phyloP scores from a whole-genome alignment of 805 yeast genomes.

The Sporopachydermia lactativora region DNA sequence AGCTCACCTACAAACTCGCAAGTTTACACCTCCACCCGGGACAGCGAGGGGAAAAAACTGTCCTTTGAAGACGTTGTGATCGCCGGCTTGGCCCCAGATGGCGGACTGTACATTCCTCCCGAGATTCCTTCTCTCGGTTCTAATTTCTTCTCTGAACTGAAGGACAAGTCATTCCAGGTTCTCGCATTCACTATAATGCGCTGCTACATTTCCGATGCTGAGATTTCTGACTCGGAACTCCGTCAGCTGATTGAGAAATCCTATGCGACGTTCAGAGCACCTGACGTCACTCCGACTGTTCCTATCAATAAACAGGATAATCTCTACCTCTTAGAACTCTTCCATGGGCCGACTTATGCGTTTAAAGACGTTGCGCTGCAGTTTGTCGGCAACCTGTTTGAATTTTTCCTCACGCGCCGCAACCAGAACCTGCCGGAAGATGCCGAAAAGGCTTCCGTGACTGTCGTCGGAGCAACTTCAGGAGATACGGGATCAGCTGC shows the following conservation, averaged over 20 bases:
- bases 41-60: slow-evolving; percentile 32
- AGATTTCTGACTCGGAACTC: slow-evolving; percentile 62
- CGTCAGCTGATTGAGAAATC: slow-evolving; percentile 49
- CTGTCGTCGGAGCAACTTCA: slow-evolving; percentile 98
- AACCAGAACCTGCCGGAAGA: slow-evolving; percentile 35
- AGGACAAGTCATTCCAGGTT: slow-evolving; percentile 62
- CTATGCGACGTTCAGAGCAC: slow-evolving; percentile 81
- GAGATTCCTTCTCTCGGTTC: slow-evolving; percentile 53
- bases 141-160: slow-evolving; percentile 53
- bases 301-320: slow-evolving; percentile 40
- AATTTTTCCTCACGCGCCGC: slow-evolving; percentile 70
- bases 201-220: slow-evolving; percentile 55
- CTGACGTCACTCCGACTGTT: slow-evolving; percentile 74
- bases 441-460: slow-evolving; percentile 55
- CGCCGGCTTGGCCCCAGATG: slow-evolving; percentile 91
- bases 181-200: slow-evolving; percentile 80
- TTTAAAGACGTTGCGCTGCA: slow-evolving; percentile 98
- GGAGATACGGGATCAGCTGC: slow-evolving; percentile 99
- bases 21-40: slow-evolving; percentile 72
- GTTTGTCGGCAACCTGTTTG: slow-evolving; percentile 94
- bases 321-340: slow-evolving; percentile 73
- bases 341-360: slow-evolving; percentile 99
- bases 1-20: slow-evolving; percentile 26
- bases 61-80: slow-evolving; percentile 74
- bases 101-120: slow-evolving; percentile 88